Conservation (phyloP, 2,329 filamentous ascomycete species). For the Passalora sequoiae region DNA sequence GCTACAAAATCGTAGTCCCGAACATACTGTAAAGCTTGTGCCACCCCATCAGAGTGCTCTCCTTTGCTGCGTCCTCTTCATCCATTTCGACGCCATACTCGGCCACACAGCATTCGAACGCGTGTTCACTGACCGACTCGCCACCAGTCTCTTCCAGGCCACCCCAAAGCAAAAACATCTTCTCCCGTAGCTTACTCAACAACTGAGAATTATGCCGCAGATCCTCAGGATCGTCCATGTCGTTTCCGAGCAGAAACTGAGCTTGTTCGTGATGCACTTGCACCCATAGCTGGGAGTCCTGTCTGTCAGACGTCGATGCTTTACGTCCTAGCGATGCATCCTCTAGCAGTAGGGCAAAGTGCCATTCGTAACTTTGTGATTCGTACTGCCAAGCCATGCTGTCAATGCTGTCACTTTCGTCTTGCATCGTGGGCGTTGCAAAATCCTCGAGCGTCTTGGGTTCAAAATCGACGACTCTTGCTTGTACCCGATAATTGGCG, state of each 20-base stretch:
- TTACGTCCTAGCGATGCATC: slow-evolving; percentile 47
- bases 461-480: slow-evolving; percentile 77
- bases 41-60: slow-evolving; percentile 20
- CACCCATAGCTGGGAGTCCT: slow-evolving; percentile 51
- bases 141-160: slow-evolving; percentile 62
- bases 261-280: slow-evolving; percentile 59
- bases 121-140: slow-evolving; percentile 30
- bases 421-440: slow-evolving; percentile 41
- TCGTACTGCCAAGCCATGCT: slow-evolving; percentile 34
- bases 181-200: slow-evolving; percentile 58
- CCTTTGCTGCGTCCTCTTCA: slow-evolving; percentile 22
- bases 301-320: not conserved
- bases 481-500: slow-evolving; percentile 61
- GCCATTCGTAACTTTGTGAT: slow-evolving; percentile 67
- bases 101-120: slow-evolving; percentile 44
- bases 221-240: slow-evolving; percentile 52
- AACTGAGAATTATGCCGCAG: slow-evolving; percentile 50
- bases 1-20: slow-evolving; percentile 26
- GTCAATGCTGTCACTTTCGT: slow-evolving; percentile 10
- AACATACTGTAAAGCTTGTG: slow-evolving; percentile 34
- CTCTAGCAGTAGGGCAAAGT: slow-evolving; percentile 73
- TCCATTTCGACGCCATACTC: slow-evolving; percentile 39
- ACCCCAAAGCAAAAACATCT: slow-evolving; percentile 77
- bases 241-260: slow-evolving; percentile 51
- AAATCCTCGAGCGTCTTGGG: slow-evolving; percentile 70